Conservation (phyloP, 768 basidiomycete genomes). For the Piloderma croceum region DNA sequence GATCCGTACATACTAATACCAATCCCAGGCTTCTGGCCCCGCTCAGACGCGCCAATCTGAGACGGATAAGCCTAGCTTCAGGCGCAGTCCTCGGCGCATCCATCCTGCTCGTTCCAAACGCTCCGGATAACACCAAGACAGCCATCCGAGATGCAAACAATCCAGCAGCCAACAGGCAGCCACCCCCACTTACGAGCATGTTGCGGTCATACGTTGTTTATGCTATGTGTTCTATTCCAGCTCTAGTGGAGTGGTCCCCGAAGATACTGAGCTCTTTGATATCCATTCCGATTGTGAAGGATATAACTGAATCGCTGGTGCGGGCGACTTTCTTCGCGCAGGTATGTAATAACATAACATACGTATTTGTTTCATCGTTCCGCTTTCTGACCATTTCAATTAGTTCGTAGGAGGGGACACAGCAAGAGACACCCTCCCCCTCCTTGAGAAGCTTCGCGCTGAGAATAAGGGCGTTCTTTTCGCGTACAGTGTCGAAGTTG, state of each 20-base stretch:
- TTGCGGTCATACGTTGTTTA: slow-evolving; percentile 79
- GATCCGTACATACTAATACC: too few species aligned
- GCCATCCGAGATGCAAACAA: neutral
- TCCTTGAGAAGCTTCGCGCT: slow-evolving; percentile 55
- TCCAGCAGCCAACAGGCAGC: neutral
- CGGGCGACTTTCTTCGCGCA: slow-evolving; percentile 83
- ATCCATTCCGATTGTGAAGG: slow-evolving; percentile 54
- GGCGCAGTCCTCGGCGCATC: too few species aligned
- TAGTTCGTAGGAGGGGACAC: slow-evolving; percentile 91
- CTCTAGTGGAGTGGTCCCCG: slow-evolving; percentile 72
- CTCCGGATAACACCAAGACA: too few species aligned
- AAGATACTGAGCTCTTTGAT: slow-evolving; percentile 48
- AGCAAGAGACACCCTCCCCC: slow-evolving; percentile 58
- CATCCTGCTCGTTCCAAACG: too few species aligned
- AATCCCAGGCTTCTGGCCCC: too few species aligned
- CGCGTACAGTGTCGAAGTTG: slow-evolving; percentile 83
- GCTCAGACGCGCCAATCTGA: too few species aligned
- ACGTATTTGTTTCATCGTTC: neutral
- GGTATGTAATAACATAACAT: slow-evolving; percentile 32
- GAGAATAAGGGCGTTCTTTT: slow-evolving; percentile 74
- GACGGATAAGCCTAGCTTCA: too few species aligned
- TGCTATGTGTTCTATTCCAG: slow-evolving; percentile 70
- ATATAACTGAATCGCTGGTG: slow-evolving; percentile 63
- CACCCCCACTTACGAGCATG: slow-evolving; percentile 34
- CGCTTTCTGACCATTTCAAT: neutral